phyloP scores from a whole-genome alignment of 805 yeast species.

The Jamesozyma rosinii region DNA sequence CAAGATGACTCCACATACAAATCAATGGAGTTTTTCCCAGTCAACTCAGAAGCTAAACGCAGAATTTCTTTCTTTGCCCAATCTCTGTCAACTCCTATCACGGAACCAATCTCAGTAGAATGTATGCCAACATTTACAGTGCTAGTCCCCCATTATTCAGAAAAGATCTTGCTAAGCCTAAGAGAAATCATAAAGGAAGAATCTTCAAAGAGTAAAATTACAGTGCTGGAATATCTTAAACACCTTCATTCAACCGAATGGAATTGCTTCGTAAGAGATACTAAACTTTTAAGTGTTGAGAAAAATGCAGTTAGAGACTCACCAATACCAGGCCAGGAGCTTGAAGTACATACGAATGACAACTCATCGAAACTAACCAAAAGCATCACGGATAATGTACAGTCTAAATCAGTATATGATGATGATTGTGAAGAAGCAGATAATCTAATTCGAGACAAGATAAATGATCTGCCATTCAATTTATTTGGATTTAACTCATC shows the following conservation, averaged over 20 bases:
- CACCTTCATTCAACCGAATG: constrained; percentile 66
- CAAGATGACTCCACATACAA: constrained; percentile 69
- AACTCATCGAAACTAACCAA: neutral
- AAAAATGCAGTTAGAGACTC: neutral
- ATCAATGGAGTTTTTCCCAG: constrained; percentile 43
- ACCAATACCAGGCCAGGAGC: neutral
- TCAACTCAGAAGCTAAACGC: constrained; percentile 69
- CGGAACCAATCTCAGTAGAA: constrained; percentile 55
- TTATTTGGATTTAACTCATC: constrained; percentile 66
- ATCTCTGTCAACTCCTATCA: constrained; percentile 77
- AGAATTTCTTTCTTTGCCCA: constrained; percentile 85
- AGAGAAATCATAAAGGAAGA: constrained; percentile 71
- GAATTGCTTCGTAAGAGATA: constrained; percentile 70
- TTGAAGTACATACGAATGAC: neutral
- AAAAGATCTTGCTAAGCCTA: constrained; percentile 65
- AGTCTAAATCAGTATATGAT: neutral
- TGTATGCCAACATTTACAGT: constrained; percentile 79
- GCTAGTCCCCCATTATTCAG: constrained; percentile 78
- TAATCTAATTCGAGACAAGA: constrained; percentile 32
- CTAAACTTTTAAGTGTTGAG: constrained; percentile 41
- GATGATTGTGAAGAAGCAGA: constrained; percentile 4
- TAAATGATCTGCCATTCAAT: constrained; percentile 59
- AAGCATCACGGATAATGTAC: neutral
- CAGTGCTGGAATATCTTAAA: constrained; percentile 73
- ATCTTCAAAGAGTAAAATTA: constrained; percentile 48